These are phyloP conservation scores for Neurospora sp. DNA, from an alignment of 495 filamentous ascomycete species.

Conservation along the genomic window DNA sequence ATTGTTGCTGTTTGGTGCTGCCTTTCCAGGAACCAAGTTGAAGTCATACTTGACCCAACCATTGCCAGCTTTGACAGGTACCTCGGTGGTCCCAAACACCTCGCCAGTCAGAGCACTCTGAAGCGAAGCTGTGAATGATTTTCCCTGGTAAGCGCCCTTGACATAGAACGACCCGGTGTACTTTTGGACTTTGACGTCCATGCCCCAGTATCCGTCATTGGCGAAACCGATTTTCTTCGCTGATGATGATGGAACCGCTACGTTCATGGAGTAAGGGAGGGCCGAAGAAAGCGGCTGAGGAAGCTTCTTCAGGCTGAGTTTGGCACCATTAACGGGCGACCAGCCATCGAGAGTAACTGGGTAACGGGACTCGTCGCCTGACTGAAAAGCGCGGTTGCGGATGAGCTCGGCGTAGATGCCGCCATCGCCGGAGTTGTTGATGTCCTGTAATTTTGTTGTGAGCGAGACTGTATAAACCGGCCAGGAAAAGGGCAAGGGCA, in stretches of 20 bases:
- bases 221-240: conserved; percentile 40
- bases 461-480: not conserved
- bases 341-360: conserved; percentile 41
- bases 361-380: conserved; percentile 14
- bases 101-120: conserved; percentile 36
- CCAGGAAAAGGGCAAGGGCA: not conserved
- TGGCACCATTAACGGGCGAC: conserved; percentile 39
- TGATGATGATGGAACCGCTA: conserved; percentile 17
- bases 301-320: conserved; percentile 39
- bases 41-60: conserved; percentile 42
- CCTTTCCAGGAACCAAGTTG: conserved; percentile 26
- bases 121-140: conserved; percentile 32
- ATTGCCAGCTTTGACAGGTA: conserved; percentile 21
- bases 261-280: conserved; percentile 49
- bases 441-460: conserved; percentile 38
- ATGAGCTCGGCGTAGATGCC: conserved; percentile 69
- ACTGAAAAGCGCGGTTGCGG: conserved; percentile 59
- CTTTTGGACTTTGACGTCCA: conserved; percentile 41
- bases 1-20: conserved; percentile 51
- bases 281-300: conserved; percentile 39
- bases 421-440: conserved; percentile 66
- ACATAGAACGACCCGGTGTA: conserved; percentile 52
- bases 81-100: conserved; percentile 29
- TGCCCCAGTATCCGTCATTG: conserved; percentile 53
- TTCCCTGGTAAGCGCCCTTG: conserved; percentile 29